phyloP scores from a whole-genome alignment of 2,329 filamentous ascomycete genomes.

The Colletotrichum sp. region DNA sequence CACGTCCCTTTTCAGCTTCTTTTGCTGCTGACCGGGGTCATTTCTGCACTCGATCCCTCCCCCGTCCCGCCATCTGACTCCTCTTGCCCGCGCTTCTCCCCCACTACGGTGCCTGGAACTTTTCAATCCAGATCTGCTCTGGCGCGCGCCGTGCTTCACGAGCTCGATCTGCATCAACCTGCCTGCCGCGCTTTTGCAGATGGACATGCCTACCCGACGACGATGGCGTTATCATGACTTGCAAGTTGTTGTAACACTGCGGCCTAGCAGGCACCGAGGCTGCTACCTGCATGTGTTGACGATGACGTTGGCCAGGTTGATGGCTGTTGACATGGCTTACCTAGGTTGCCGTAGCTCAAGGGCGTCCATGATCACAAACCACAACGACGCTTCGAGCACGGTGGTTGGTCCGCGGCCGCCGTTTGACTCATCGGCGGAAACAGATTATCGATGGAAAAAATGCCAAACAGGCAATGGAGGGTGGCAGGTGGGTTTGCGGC shows the following conservation, averaged over 20 bases:
- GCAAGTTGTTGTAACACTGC: background rate
- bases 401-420: slow-evolving; percentile 4
- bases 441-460: background rate
- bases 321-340: background rate
- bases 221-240: background rate
- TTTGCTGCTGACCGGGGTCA: background rate
- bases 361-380: background rate
- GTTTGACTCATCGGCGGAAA: slow-evolving; percentile 16
- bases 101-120: background rate
- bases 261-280: background rate
- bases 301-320: background rate
- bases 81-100: background rate
- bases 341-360: background rate
- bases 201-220: background rate
- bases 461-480: background rate
- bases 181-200: background rate
- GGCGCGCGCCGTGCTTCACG: background rate
- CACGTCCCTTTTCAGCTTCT: background rate
- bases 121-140: background rate
- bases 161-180: background rate
- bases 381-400: background rate
- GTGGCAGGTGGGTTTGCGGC: slow-evolving; percentile 9
- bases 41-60: background rate
- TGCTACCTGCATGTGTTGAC: background rate
- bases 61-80: background rate